These are phyloP conservation scores for Solanum pimpinellifolium DNA, from an alignment of 257 asterid genomes.

Conservation along the genomic window DNA sequence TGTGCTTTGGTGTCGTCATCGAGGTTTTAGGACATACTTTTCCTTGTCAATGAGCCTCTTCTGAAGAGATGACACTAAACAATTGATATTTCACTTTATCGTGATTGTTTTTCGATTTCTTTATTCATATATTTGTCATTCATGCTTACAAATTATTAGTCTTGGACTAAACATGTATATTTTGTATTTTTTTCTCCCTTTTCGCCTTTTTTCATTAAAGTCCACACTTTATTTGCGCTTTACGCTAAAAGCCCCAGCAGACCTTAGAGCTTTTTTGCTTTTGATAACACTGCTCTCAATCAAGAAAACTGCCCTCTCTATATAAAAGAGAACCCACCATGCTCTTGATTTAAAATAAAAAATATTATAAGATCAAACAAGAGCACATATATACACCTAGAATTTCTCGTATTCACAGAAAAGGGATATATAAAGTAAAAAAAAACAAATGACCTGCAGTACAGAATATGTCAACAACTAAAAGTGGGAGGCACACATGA, in stretches of 20 bases:
- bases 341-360: not conserved
- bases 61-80: not conserved
- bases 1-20: not conserved
- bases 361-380: not conserved
- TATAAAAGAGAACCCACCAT: not conserved
- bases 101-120: not conserved
- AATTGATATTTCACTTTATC: not conserved
- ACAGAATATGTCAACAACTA: not conserved
- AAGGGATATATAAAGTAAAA: not conserved
- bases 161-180: not conserved
- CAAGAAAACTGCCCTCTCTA: not conserved
- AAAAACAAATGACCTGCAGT: not conserved
- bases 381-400: not conserved
- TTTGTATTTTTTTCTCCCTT: not conserved
- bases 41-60: not conserved
- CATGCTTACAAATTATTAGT: not conserved
- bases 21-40: not conserved
- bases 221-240: not conserved
- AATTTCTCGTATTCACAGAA: not conserved
- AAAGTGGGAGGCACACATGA: not conserved
- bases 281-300: not conserved
- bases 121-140: not conserved
- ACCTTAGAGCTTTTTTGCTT: not conserved
- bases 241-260: not conserved
- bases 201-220: not conserved